Evolutionary conservation across 192 early-diverging fungal species (phyloP).

Genomic region (Tieghemiomyces parasiticus): DNA sequence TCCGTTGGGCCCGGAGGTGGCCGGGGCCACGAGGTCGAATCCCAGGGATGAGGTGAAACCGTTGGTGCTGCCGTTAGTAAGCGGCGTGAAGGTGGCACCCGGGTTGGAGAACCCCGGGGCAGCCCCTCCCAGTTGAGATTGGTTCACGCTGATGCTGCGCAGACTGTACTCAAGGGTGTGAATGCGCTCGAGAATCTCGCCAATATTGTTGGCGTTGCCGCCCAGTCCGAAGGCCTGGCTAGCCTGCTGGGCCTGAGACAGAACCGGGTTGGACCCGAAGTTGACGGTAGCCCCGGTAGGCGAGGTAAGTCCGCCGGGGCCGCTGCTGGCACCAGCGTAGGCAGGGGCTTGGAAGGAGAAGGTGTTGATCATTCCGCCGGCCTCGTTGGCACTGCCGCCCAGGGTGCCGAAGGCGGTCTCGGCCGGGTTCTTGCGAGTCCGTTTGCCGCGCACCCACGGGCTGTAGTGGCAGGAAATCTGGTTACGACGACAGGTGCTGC

Average conservation of each 20-base stretch:
- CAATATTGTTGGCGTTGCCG: neutral
- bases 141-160: neutral
- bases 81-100: too few relatives aligned
- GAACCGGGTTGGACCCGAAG: neutral
- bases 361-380: neutral
- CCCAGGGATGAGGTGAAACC: too few relatives aligned
- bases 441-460: conserved; percentile 32
- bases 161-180: neutral
- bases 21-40: too few relatives aligned
- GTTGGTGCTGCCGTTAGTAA: too few relatives aligned
- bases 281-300: neutral
- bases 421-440: conserved; percentile 14
- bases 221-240: too few relatives aligned
- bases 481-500: conserved; percentile 30
- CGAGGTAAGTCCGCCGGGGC: too few relatives aligned
- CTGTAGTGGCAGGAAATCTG: conserved; percentile 34
- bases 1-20: too few relatives aligned
- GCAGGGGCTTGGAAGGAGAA: neutral
- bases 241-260: neutral
- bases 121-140: too few relatives aligned
- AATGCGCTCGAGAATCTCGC: neutral
- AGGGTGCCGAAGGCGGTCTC: neutral
- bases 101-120: too few relatives aligned
- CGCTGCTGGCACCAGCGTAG: too few relatives aligned
- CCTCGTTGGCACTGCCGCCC: neutral